A percentile compares a stretch with the other conserved stretches of the same genome.
Conservation (phyloP, 2,329 filamentous ascomycete species). For the Talaromyces sp. region DNA sequence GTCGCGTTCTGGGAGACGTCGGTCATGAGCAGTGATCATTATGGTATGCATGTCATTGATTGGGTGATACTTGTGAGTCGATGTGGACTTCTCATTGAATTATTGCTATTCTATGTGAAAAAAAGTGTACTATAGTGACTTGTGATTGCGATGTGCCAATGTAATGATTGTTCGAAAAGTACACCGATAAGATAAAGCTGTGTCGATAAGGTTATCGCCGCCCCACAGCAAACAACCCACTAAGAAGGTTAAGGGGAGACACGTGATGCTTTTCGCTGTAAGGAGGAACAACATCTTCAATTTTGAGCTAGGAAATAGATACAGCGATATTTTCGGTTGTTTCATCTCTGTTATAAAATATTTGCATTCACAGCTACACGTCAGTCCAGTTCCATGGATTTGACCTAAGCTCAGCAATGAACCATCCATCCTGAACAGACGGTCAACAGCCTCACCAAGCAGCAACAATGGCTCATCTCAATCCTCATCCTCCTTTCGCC, state of each 20-base stretch:
- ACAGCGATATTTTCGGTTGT: background rate
- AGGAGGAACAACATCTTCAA: background rate
- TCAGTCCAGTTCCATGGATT: background rate
- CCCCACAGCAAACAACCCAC: conserved; percentile 3
- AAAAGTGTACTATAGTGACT: background rate
- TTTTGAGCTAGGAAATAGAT: background rate
- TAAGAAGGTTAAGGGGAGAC: background rate
- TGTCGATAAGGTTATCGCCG: conserved; percentile 3
- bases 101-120: no score
- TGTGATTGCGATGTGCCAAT: background rate
- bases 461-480: conserved; percentile 10
- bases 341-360: background rate
- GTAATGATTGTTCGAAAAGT: background rate
- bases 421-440: background rate
- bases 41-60: background rate
- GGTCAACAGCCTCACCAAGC: background rate
- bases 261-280: conserved; percentile 7
- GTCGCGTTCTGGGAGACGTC: background rate
- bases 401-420: conserved; percentile 8
- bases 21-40: background rate
- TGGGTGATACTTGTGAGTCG: background rate
- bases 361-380: background rate
- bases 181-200: background rate
- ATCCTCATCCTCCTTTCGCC: background rate
- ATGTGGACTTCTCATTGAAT: background rate